Evolutionary conservation across 148 eudicot species (phyloP), one percentile per base, ranked within the genome.

Genomic region (Cornus suecica): DNA sequence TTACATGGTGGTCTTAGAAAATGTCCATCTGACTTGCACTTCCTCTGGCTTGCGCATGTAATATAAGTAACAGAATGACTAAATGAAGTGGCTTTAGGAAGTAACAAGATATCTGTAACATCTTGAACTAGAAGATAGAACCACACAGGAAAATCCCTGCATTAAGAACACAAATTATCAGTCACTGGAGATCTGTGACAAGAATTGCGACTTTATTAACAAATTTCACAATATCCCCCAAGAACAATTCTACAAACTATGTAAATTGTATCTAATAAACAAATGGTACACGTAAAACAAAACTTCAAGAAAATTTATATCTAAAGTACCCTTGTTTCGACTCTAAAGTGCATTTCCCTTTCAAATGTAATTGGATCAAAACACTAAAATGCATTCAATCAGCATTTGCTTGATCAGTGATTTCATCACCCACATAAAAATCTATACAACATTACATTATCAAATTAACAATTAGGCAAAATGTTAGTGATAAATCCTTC

Each of bases 131-230:
- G 60, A 51, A 64, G 60, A 62, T 56, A 64, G 31, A 23, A 73
- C 51, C 30, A 27, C 30, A 65, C 45, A 11, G 70, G 22, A 66
- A 48, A 70, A 37, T 74, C 71, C 79, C 87, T 85, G 85, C 83
- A 77, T 27, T 22, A 74, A 24, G 42, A 7, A 64, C 2, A 42
- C 20, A 30, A 4, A 67, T 56, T 11, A 48, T 32, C 6, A 37
- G 56, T 69, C 74, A 68, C 45, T 34, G 58, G 25, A 66, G 37
- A 26, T 7, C 27, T 61, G 52, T n/a, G 37, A 60, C 26, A 45
- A 6, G 37, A 11, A 60, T 32, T 34, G 65, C 13, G n/a, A 42
- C 31, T 70, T 26, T 56, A 48, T 42, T 61, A 69, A 23, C 42
- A 41, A 28, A 69, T 18, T n/a, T 4, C 24, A 68, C 34, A 42